Evolutionary conservation across 805 yeast genomes (phyloP).

Genomic region (Metschnikowia chrysomelidarum): DNA sequence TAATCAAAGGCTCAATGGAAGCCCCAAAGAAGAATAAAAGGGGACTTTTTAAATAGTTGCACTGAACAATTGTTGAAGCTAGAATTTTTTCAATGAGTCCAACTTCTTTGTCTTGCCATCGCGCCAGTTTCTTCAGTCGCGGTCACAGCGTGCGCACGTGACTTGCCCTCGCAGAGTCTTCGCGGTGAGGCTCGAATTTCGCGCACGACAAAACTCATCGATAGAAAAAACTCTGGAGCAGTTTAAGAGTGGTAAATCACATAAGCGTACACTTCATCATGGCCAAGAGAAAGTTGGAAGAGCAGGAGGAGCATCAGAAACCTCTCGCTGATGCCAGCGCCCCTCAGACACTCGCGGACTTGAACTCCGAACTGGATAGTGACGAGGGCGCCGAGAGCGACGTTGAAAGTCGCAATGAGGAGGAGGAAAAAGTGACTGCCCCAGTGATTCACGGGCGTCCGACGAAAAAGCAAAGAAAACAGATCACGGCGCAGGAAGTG

Average conservation of each 20-base stretch:
- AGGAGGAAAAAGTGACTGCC: constrained; percentile 2
- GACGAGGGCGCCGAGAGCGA: constrained; percentile 13
- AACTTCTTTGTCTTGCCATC: no score
- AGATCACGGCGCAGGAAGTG: constrained; percentile 72
- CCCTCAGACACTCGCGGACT: constrained; percentile 6
- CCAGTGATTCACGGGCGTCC: constrained; percentile 18
- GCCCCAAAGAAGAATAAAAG: no score
- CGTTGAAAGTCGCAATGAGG: constrained; percentile 7
- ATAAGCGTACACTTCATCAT: no score
- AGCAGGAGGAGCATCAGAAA: constrained; percentile 3
- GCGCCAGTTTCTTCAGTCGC: no score
- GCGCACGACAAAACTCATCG: constrained; percentile 11
- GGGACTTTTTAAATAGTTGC: no score
- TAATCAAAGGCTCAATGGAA: no score
- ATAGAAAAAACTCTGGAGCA: constrained; percentile 1
- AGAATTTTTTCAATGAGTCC: no score
- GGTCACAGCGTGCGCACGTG: no score
- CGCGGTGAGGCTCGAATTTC: constrained; percentile 7
- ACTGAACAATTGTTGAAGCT: no score
- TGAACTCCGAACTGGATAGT: constrained; percentile 8
- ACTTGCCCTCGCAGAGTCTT: no score
- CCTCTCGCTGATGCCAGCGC: background rate
- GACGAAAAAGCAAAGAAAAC: constrained; percentile 36
- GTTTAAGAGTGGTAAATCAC: background rate
- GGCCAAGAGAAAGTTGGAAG: constrained; percentile 28